phyloP scores from a whole-genome alignment of 2,329 filamentous ascomycete genomes.

The Ciborinia camelliae region DNA sequence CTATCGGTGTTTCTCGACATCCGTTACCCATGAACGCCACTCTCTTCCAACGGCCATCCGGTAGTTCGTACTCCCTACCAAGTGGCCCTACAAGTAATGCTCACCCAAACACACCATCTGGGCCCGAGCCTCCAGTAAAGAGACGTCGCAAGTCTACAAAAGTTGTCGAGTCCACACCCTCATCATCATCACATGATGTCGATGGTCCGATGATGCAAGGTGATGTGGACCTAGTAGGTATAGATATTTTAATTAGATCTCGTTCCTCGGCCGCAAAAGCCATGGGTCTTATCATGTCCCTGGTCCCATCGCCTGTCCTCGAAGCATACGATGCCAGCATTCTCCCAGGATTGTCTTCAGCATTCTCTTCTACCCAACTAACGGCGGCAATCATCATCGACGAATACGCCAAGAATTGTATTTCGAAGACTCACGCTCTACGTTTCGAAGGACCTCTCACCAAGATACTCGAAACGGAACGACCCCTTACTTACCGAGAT shows the following conservation, averaged over 20 bases:
- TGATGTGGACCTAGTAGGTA: constrained; percentile 89
- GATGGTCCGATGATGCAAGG: constrained; percentile 98
- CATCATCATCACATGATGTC: constrained; percentile 82
- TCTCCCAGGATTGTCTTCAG: constrained; percentile 63
- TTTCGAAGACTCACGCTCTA: constrained; percentile 48
- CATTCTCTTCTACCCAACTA: constrained; percentile 82
- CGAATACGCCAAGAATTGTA: constrained; percentile 70
- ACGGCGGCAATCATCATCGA: constrained; percentile 80
- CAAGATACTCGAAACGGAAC: constrained; percentile 74
- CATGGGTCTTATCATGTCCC: constrained; percentile 77
- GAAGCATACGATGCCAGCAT: constrained; percentile 64
- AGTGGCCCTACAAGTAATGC: constrained; percentile 45
- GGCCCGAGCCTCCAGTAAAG: constrained; percentile 58
- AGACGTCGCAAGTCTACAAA: constrained; percentile 86
- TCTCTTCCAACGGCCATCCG: constrained; percentile 91
- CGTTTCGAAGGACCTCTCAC: constrained; percentile 65
- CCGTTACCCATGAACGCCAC: constrained; percentile 88
- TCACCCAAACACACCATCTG: constrained; percentile 39
- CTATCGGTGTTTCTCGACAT: constrained; percentile 86
- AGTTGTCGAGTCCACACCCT: constrained; percentile 61
- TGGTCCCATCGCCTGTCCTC: constrained; percentile 63
- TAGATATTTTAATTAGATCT: constrained; percentile 83
- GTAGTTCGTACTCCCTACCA: constrained; percentile 68
- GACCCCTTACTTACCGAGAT: constrained; percentile 81
- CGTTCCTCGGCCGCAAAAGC: constrained; percentile 84